Conservation (phyloP, 345 rosid species). For the Orychophragmus violaceus region DNA sequence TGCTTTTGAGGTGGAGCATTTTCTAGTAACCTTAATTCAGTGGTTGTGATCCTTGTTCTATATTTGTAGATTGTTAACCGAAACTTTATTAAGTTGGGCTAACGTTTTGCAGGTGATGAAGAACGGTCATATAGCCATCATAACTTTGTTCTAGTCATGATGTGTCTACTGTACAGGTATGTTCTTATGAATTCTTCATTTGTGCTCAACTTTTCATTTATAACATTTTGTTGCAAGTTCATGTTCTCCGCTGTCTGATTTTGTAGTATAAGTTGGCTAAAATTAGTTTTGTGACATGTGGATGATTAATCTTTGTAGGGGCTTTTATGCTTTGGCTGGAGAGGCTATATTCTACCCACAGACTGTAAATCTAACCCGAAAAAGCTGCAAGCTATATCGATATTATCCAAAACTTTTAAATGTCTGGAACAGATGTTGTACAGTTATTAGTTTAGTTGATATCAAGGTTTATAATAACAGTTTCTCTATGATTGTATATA, state of each 20-base stretch:
- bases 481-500: not conserved
- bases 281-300: not conserved
- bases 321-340: not conserved
- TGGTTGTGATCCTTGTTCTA: not conserved
- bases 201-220: not conserved
- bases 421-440: slow-evolving; percentile 8
- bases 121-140: slow-evolving; percentile 81
- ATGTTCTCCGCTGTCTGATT: not conserved
- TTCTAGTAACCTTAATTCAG: not conserved
- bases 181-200: not conserved
- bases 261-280: not conserved
- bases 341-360: slow-evolving; percentile 8
- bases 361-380: slow-evolving; percentile 4
- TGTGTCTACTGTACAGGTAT: slow-evolving; percentile 9
- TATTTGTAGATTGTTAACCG: not conserved
- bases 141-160: slow-evolving; percentile 85
- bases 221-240: not conserved
- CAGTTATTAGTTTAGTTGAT: slow-evolving; percentile 8
- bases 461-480: not conserved
- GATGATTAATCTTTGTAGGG: slow-evolving; percentile 16
- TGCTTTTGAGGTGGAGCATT: slow-evolving; percentile 79
- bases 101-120: slow-evolving; percentile 79
- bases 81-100: not conserved
- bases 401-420: not conserved
- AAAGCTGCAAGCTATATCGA: not conserved